Evolutionary conservation across 225 moss, liverwort and hornwort species (phyloP).

Genomic region (Ulota crispa): DNA sequence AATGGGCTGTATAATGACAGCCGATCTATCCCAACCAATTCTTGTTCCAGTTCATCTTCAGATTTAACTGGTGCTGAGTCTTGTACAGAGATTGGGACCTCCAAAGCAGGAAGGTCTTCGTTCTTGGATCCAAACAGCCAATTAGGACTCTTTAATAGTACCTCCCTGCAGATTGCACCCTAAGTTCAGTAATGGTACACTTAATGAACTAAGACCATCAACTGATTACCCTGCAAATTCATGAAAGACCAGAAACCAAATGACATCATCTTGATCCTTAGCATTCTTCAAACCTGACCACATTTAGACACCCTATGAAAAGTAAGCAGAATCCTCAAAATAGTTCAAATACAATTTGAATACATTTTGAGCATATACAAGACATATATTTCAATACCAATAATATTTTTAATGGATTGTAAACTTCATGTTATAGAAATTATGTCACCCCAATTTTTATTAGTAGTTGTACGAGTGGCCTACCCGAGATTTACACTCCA

Average conservation of each 20-base stretch:
- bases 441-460: too few relatives aligned
- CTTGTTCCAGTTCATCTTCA: constrained; percentile 46
- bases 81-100: constrained; percentile 27
- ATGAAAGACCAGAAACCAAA: background rate
- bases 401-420: too few relatives aligned
- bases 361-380: too few relatives aligned
- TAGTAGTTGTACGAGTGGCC: too few relatives aligned
- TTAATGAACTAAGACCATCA: background rate
- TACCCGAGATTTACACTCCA: background rate
- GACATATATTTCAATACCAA: too few relatives aligned
- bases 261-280: background rate
- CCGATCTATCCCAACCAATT: constrained; percentile 65
- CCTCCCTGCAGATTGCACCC: constrained; percentile 54
- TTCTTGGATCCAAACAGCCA: constrained; percentile 86
- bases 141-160: constrained; percentile 81
- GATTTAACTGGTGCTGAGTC: constrained; percentile 27
- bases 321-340: too few relatives aligned
- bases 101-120: constrained; percentile 45
- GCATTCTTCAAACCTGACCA: background rate
- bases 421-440: too few relatives aligned
- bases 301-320: too few relatives aligned
- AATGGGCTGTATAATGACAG: constrained; percentile 43
- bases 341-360: too few relatives aligned
- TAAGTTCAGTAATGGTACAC: constrained; percentile 6
- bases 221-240: background rate